These are phyloP conservation scores for Penicillium sp. DNA, from an alignment of 2,329 filamentous ascomycete species.

Conservation along the genomic window DNA sequence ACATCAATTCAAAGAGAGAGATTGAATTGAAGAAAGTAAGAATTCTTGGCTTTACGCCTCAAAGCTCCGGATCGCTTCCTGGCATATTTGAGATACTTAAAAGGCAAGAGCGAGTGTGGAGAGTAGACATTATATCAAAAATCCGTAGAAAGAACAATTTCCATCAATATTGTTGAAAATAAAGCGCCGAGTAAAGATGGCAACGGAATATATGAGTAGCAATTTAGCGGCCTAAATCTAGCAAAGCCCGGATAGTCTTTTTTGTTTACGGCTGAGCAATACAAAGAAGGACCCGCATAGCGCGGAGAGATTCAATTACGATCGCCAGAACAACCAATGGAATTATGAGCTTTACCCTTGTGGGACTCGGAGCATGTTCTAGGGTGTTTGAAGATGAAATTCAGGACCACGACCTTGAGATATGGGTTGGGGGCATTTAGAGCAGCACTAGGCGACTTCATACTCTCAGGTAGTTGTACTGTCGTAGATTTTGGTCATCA, in stretches of 20 bases:
- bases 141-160: not conserved
- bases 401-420: not conserved
- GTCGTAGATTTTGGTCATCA: too few relatives aligned
- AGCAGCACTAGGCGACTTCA: too few relatives aligned
- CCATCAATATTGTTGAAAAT: not conserved
- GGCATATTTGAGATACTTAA: too few relatives aligned
- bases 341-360: too few relatives aligned
- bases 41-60: not conserved
- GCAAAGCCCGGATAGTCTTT: not conserved
- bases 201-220: not conserved
- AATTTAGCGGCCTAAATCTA: not conserved
- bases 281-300: not conserved
- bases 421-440: not conserved
- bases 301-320: not conserved
- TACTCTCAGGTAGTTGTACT: too few relatives aligned
- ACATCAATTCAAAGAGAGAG: not conserved
- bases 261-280: not conserved
- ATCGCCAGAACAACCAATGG: too few relatives aligned
- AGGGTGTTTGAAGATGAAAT: not conserved
- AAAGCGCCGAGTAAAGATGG: not conserved
- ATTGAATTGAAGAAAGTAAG: not conserved
- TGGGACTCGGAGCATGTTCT: too few relatives aligned
- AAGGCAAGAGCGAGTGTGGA: too few relatives aligned
- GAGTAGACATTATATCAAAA: too few relatives aligned
- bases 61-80: not conserved